phyloP scores from a whole-genome alignment of 345 rosid species.

The Turnera subulata region DNA sequence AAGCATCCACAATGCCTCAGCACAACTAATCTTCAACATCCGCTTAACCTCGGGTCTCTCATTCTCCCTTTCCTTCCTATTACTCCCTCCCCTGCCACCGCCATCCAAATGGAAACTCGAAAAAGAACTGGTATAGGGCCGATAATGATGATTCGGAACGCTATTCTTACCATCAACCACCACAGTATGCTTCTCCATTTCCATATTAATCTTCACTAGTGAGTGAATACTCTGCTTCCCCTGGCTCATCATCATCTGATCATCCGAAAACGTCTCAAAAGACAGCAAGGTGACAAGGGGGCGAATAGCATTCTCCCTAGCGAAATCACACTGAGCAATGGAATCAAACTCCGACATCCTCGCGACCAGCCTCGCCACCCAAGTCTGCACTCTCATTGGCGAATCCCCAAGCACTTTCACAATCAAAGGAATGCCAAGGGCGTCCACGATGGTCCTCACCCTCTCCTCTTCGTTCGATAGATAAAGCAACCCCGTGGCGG shows the following conservation, averaged over 20 bases:
- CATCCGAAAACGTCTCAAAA: slow-evolving; percentile 57
- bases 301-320: slow-evolving; percentile 69
- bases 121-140: slow-evolving; percentile 37
- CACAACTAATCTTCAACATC: slow-evolving; percentile 57
- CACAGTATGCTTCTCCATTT: slow-evolving; percentile 34
- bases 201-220: slow-evolving; percentile 67
- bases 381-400: slow-evolving; percentile 61
- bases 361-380: slow-evolving; percentile 59
- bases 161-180: slow-evolving; percentile 17
- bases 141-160: slow-evolving; percentile 9
- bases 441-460: slow-evolving; percentile 48
- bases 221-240: slow-evolving; percentile 74
- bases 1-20: slow-evolving; percentile 83
- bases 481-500: slow-evolving; percentile 34
- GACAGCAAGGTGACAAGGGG: slow-evolving; percentile 74
- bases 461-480: slow-evolving; percentile 62
- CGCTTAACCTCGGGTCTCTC: slow-evolving; percentile 60
- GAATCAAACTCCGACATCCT: slow-evolving; percentile 70
- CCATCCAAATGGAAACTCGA: slow-evolving; percentile 36
- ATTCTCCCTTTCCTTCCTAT: slow-evolving; percentile 67
- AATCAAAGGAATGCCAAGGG: slow-evolving; percentile 56
- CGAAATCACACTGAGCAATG: slow-evolving; percentile 77
- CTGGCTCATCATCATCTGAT: slow-evolving; percentile 19
- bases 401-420: slow-evolving; percentile 67
- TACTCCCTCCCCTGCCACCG: slow-evolving; percentile 32